Base-by-base conservation (phyloP, 2,329 filamentous ascomycete species). In the Aureobasidium sp. region DNA sequence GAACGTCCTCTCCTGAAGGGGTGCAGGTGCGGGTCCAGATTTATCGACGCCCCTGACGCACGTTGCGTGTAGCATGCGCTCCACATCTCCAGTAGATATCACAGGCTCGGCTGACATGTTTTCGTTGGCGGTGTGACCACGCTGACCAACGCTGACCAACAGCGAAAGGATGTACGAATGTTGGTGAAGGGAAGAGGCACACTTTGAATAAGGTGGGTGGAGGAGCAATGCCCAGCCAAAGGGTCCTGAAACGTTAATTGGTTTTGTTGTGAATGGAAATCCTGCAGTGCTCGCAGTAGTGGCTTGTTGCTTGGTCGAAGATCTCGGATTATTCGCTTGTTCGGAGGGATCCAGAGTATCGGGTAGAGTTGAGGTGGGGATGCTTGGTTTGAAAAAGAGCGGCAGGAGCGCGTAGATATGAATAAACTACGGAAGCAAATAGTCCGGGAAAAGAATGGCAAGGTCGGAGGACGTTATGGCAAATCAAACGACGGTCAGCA, bases 401-500 rank as follows among this genome's bases (percentile, higher is more conserved):
- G 55, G 55, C 52, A 58, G 42, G 42, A 48, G 31, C 31, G n/a
- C 27, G 53, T 58, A 20, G 31, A 58, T 58, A 57, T 57, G 53
- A 27, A 45, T 47, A 57, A 47, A 58, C 29, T 31, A 42, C 41
- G 42, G 29, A 3, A 45, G 45, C 25, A 36, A 34, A 1, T 57
- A 36, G 29, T 58, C 29, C 29, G 55, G 55, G 37, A 31, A 58
- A 48, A 27, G 55, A 58, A 58, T 60, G 57, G 37, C 57, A 51
- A 42, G 55, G 55, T 59, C 29, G 55, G 42, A 48, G 15, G 36
- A 60, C 57, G 57, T 60, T 60, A 42, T 60, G 22, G 42, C 42
- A 58, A 58, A 58, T 58, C 55, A 58, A 58, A 58, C 11, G 55
- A 58, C 31, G 41, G 55, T 58, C 44, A 60, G 25, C 57, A 60